Evolutionary conservation across 257 asterid genomes (phyloP), one percentile per base, ranked within the genome.

Genomic region (Jacaranda mimosifolia): DNA sequence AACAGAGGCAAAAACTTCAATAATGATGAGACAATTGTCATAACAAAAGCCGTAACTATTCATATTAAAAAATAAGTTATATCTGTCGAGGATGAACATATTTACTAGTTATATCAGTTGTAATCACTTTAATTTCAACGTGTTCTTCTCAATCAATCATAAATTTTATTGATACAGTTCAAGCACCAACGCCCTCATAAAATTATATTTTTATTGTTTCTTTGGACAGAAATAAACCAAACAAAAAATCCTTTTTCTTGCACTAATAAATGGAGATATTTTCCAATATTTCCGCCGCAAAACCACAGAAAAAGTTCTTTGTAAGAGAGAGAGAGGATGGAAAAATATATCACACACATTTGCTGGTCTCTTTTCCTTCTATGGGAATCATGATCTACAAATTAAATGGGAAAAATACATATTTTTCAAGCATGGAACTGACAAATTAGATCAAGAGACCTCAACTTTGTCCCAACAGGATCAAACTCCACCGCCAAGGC

Each of bases 341-440:
- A 12, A 13, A 26, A 26, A 26, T 26, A 26, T 42, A 35, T 45
- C 35, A 9, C 36, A 45, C 40, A 46, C 17, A 52, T n/a, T 53
- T 53, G 59, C 59, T 21, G 7, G 7, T 15, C 13, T 2, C 18
- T 57, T 9, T 9, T 19, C 38, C 63, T 3, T 10, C 2, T 19
- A 21, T 57, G 3, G 4, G 38, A 7, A 49, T 18, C 13, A 73
- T 35, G 19, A 11, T 58, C 64, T 53, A 46, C 21, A 38, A 43
- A 53, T 11, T 9, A 19, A 68, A 18, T 43, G 9, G 15, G 10
- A 6, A 13, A 46, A 48, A 48, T 3, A 14, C 10, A 21, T 42
- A 0, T 6, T 10, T 36, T 17, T 86, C 87, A 93, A 79, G 90
- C 91, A 81, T 89, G 98, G 70, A 94, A 94, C 67, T 94, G 98